phyloP scores from a whole-genome alignment of 768 basidiomycete species.

The Multifurca ochricompacta region DNA sequence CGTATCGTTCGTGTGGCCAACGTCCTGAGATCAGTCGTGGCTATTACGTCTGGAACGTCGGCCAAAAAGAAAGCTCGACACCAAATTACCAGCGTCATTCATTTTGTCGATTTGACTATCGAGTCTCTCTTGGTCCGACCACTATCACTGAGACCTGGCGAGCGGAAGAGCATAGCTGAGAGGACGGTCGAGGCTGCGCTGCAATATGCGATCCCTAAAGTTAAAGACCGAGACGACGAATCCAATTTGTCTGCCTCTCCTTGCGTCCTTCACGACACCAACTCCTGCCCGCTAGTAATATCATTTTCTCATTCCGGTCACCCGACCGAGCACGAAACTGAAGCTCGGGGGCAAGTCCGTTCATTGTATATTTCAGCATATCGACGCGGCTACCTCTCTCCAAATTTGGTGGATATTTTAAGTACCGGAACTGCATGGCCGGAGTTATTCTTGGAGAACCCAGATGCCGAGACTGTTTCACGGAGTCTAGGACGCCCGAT shows the following conservation, averaged over 20 bases:
- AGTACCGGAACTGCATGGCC: slow-evolving; percentile 65
- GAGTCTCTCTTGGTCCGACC: slow-evolving; percentile 47
- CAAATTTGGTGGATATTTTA: slow-evolving; percentile 51
- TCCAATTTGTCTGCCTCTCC: slow-evolving; percentile 48
- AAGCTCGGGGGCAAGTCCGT: slow-evolving; percentile 29
- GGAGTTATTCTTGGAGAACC: slow-evolving; percentile 66
- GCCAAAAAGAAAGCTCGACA: slow-evolving; percentile 43
- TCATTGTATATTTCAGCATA: slow-evolving; percentile 55
- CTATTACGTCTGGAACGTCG: slow-evolving; percentile 31
- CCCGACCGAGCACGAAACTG: slow-evolving; percentile 2
- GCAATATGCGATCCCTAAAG: slow-evolving; percentile 67
- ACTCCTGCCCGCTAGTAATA: slow-evolving; percentile 47
- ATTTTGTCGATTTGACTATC: slow-evolving; percentile 65
- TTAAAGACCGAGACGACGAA: slow-evolving; percentile 35
- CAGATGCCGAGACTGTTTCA: slow-evolving; percentile 61
- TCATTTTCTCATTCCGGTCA: slow-evolving; percentile 38
- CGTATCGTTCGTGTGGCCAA: slow-evolving; percentile 60
- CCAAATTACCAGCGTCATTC: slow-evolving; percentile 62
- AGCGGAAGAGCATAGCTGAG: slow-evolving; percentile 57
- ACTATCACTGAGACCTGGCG: slow-evolving; percentile 47
- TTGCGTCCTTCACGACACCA: slow-evolving; percentile 55
- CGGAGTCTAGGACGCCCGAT: slow-evolving; percentile 56
- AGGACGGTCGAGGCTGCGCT: slow-evolving; percentile 66
- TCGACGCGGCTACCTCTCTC: slow-evolving; percentile 47
- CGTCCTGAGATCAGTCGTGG: slow-evolving; percentile 48